Percentiles rank a stretch among this genome's conserved stretches.
Conservation (phyloP, 805 yeast genomes). For the Wickerhamia fluorescens region DNA sequence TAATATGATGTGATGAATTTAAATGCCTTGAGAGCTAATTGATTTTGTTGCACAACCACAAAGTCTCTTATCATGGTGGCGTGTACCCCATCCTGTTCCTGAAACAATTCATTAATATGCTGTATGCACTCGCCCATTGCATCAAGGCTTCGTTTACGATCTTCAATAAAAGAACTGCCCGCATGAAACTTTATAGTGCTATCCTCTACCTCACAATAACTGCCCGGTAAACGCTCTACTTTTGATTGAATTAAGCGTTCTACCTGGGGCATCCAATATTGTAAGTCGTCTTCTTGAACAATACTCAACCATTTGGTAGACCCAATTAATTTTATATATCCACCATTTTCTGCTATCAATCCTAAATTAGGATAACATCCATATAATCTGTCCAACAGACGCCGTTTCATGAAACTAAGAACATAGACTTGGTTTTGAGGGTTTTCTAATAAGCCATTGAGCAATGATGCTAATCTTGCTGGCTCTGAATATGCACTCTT, state of each 20-base stretch:
- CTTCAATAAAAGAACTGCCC: conserved; percentile 54
- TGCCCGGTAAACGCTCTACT: conserved; percentile 75
- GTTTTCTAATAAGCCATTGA: conserved; percentile 53
- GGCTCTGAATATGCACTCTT: conserved; percentile 43
- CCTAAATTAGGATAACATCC: conserved; percentile 66
- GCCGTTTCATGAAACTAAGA: conserved; percentile 55
- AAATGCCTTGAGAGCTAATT: conserved; percentile 50
- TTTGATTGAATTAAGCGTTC: conserved; percentile 48
- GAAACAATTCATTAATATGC: conserved; percentile 71
- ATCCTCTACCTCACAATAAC: conserved; percentile 65
- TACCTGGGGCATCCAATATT: conserved; percentile 55
- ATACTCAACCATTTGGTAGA: conserved; percentile 54
- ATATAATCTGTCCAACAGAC: conserved; percentile 61
- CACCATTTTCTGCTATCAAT: conserved; percentile 87
- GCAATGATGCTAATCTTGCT: conserved; percentile 47
- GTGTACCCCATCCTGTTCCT: conserved; percentile 51
- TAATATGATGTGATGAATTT: conserved; percentile 40
- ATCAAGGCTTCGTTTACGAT: conserved; percentile 54
- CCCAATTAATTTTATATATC: conserved; percentile 54
- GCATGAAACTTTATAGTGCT: conserved; percentile 73
- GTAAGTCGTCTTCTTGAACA: conserved; percentile 41
- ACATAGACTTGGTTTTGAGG: conserved; percentile 64
- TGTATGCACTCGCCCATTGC: conserved; percentile 80
- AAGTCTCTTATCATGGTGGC: conserved; percentile 67
- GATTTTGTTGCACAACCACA: conserved; percentile 64